Evolutionary conservation across 164 flowering plant species (phyloP).

Genomic region (Aristolochia contorta): DNA sequence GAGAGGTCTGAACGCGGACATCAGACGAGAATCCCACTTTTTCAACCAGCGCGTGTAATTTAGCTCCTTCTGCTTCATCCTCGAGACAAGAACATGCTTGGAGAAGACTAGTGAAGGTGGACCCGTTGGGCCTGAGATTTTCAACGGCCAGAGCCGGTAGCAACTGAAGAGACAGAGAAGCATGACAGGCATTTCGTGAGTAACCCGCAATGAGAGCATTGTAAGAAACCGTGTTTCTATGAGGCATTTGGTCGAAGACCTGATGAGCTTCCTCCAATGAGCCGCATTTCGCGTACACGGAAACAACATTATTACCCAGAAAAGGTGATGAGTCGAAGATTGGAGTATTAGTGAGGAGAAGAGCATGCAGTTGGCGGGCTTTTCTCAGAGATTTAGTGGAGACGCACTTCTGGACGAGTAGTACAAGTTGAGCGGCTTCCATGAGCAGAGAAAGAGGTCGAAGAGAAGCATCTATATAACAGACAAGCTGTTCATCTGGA

Average conservation of each 20-base stretch:
- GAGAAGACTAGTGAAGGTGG: conserved; percentile 60
- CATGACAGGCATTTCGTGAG: conserved; percentile 29
- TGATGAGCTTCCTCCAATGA: conserved; percentile 34
- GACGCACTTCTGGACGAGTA: conserved; percentile 47
- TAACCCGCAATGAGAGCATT: conserved; percentile 66
- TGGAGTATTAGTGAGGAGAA: conserved; percentile 36
- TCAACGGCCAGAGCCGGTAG: conserved; percentile 27
- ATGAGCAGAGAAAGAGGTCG: too few species aligned
- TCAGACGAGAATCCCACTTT: conserved; percentile 44
- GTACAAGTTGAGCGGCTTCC: background rate
- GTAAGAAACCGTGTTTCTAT: conserved; percentile 53
- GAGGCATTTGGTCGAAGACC: conserved; percentile 78
- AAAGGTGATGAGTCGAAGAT: conserved; percentile 25
- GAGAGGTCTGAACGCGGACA: conserved; percentile 50
- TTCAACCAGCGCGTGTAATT: conserved; percentile 41
- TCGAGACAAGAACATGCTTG: conserved; percentile 38
- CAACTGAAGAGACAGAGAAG: conserved; percentile 25
- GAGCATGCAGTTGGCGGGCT: conserved; percentile 75
- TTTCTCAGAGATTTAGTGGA: conserved; percentile 30
- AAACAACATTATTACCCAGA: conserved; percentile 56
- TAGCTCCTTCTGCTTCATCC: conserved; percentile 28
- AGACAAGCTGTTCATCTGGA: too few species aligned
- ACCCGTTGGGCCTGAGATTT: conserved; percentile 36
- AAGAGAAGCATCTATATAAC: too few species aligned
- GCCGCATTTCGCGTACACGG: conserved; percentile 61